Base-by-base conservation (phyloP, 495 filamentous ascomycete genomes). In the Glarea lozoyensis region DNA sequence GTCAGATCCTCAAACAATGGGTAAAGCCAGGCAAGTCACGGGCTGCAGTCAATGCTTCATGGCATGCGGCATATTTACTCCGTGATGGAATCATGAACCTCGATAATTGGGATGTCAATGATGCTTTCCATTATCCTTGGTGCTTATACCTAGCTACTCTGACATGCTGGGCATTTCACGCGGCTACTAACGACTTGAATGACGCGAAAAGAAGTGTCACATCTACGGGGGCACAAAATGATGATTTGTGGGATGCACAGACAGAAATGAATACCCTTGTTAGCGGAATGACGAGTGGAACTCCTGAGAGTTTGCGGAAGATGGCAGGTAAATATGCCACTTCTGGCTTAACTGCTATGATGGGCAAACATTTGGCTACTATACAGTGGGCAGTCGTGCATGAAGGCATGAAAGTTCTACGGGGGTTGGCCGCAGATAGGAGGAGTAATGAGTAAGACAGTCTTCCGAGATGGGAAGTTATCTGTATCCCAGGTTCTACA, bases 301-400 rank as follows among this genome's bases (percentile, higher is more conserved):
- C 37, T 40, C 13, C 40, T 6, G 59, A 58, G 22, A 53, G 50
- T n/a, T 21, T 63, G 17, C 24, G 54, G 11, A 53, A 46, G 17
- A 43, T 54, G 15, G 53, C 54, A 16, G 54, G 56, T 5, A 48
- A 54, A 27, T 53, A 56, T 32, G 38, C 62, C 0, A 62, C 56
- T 5, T 49, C 52, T 15, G 57, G 58, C 15, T 32, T 75, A 40
- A 61, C 68, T 9, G 61, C 60, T 36, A 62, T 66, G 10, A 71
- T 78, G 65, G 70, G 65, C 11, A 65, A 66, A 54, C 62, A 69
- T 40, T 50, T 76, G 40, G 64, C 64, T n/a, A 69, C 64, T 17
- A 66, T 75, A 3, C 58, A 72, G 29, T 78, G 73, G 74, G 71
- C 70, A 7, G 68, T 75, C 2, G 72, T 76, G 21, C 72, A 75